Base-by-base conservation (phyloP, 2,329 filamentous ascomycete species). In the Apiospora koreana region DNA sequence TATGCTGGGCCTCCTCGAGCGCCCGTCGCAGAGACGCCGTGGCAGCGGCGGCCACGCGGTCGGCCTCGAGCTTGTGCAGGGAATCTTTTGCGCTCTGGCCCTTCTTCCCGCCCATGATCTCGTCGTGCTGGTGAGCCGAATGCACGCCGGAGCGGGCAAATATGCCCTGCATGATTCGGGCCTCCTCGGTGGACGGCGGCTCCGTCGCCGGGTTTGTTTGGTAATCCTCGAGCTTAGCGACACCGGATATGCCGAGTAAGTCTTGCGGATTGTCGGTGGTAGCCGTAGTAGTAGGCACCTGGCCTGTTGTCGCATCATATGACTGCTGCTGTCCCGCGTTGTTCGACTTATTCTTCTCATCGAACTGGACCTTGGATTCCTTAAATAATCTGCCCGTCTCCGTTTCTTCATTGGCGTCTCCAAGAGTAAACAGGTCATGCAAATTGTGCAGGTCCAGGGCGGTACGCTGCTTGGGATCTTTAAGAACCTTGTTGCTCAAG, bases 401-500 rank as follows among this genome's bases (percentile, higher is more conserved):
- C 0, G 94, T 96, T 42, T 89, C 88, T 62, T 92, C 90, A 23
- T 88, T 85, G 25, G 91, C 88, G 18, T 88, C 87, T 25, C 91
- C 92, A 2, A 97, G 86, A 0, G 90, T 94, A 80, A 99, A 99
- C 0, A 99, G 86, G 78, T 99, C 95, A 74, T 98, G 94, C 21
- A 99, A 83, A 76, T 98, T 95, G 71, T 92, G 93, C 76, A 97
- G 86, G 71, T 97, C 94, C 80, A 98, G 97, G 0, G 92, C 94
- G 74, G 96, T 94, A 28, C 94, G 91, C 80, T 98, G 95, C 77
- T 97, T 97, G 0, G 96, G 94, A 76, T 99, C 95, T 75, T 93
- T 95, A 67, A 99, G 81, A 8, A 99, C 95, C 80, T 98, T 98
- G 83, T 98, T 97, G 3, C 94, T 96, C 72, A 99, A 86, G 78